These are phyloP conservation scores for Chytriomyces sp. DNA, from an alignment of 192 early-diverging fungal genomes.

Conservation along the genomic window DNA sequence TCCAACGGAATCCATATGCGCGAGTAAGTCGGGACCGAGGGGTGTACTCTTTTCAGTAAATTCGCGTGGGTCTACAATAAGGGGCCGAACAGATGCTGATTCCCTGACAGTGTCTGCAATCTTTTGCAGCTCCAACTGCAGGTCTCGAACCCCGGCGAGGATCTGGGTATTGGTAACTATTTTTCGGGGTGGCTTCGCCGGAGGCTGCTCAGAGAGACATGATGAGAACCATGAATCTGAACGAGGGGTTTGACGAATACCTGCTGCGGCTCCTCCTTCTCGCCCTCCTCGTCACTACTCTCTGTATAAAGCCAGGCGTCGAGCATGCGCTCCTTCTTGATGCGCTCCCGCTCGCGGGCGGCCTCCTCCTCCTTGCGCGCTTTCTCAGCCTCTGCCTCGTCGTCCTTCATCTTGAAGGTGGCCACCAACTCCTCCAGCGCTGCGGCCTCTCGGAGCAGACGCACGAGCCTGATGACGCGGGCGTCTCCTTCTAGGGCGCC, in stretches of 20 bases:
- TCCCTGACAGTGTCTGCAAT: neutral
- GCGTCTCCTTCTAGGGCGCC: neutral
- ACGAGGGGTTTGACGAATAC: neutral
- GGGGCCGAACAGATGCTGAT: neutral
- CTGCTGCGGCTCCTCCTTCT: neutral
- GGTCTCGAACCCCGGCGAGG: neutral
- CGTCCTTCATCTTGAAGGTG: constrained; percentile 9
- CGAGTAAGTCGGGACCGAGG: neutral
- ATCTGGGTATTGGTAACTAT: constrained; percentile 9
- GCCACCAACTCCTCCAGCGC: constrained; percentile 1
- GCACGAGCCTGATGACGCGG: neutral
- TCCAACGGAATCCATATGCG: neutral
- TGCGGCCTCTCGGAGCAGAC: neutral
- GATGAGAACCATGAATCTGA: neutral
- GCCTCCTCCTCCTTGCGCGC: neutral
- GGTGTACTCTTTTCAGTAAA: neutral
- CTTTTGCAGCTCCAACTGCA: neutral
- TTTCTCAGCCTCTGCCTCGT: neutral
- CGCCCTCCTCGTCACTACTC: constrained; percentile 4
- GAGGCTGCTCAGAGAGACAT: neutral
- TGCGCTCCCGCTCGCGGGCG: neutral
- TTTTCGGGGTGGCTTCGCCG: constrained; percentile 6
- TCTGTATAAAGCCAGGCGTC: constrained; percentile 23
- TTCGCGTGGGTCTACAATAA: neutral
- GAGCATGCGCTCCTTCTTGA: neutral